Base-by-base conservation (phyloP, 768 basidiomycete species). In the Panellus pusillus region DNA sequence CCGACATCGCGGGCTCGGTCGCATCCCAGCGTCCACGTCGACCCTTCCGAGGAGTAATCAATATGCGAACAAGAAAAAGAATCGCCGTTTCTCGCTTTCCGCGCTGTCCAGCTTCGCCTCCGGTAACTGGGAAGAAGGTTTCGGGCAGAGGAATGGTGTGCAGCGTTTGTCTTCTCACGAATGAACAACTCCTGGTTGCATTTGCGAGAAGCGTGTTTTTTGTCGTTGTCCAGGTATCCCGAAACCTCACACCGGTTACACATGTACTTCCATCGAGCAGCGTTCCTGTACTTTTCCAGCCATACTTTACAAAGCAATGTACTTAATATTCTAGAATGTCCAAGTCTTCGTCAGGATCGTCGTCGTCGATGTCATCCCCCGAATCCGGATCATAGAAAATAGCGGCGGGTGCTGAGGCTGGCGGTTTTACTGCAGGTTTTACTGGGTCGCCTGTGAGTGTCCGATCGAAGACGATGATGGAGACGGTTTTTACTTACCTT, bases 281-380 rank as follows among this genome's bases (percentile, higher is more conserved):
- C 24, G 6, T 24, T 24, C 24, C 24, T 24, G 24, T 24, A 24
- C 24, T 24, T 35, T 14, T 35, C 14, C 8, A n/a, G n/a, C 11
- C 14, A 2, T 35, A 35, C 32, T 35, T 4, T 27, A 52, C n/a
- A 19, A 24, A n/a, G n/a, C 11, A 41, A 13, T 52, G 41, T 44
- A n/a, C n/a, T n/a, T n/a, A 41, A 24, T 46, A 38, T 50, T 17
- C 66, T 64, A 93, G 52, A n/a, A 94, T 89, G 63, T 96, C 91
- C 55, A 96, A 73, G 70, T 96, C 93, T 66, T 96, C 94, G 61
- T 97, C 94, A 18, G 94, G 94, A 74, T 97, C 94, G 50, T 96
- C 94, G 50, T 95, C 94, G 65, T 97, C 94, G 46, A 95, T 81
- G 61, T 97, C 94, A 64, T 97, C 94, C 24, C 89, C 93, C 24